Percentiles rank a stretch among this genome's conserved stretches.
phyloP scores from a whole-genome alignment of 2,329 filamentous ascomycete species.

The Sporothrix dimorphospora region DNA sequence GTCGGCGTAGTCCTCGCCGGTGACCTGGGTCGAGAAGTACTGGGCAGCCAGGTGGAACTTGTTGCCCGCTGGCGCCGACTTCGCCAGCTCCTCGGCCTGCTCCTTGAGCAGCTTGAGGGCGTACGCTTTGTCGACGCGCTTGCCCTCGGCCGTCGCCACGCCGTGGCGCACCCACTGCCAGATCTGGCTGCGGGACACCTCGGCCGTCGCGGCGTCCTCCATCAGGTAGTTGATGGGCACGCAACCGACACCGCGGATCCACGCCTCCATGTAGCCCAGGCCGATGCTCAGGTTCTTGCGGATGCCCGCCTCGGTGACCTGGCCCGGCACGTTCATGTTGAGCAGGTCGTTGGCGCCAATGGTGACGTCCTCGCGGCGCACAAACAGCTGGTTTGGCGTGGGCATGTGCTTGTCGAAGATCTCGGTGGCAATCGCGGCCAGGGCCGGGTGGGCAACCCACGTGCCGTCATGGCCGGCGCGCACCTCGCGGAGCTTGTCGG shows the following conservation, averaged over 20 bases:
- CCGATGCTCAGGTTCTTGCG: slow-evolving; percentile 97
- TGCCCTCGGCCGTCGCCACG: slow-evolving; percentile 80
- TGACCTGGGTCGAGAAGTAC: slow-evolving; percentile 92
- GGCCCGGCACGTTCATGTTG: slow-evolving; percentile 96
- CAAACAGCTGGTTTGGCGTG: slow-evolving; percentile 92
- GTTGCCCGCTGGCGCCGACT: slow-evolving; percentile 81
- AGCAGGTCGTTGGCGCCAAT: slow-evolving; percentile 88
- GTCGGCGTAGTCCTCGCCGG: slow-evolving; percentile 95
- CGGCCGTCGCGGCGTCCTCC: slow-evolving; percentile 95
- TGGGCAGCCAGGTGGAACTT: slow-evolving; percentile 89
- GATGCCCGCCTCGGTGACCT: slow-evolving; percentile 91
- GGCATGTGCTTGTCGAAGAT: slow-evolving; percentile 99
- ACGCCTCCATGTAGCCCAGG: slow-evolving; percentile 97
- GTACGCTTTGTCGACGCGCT: slow-evolving; percentile 91
- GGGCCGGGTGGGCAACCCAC: slow-evolving; percentile 95
- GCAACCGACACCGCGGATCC: slow-evolving; percentile 91
- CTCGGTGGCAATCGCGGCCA: slow-evolving; percentile 84
- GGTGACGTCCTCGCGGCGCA: slow-evolving; percentile 85
- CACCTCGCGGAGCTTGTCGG: slow-evolving; percentile 95
- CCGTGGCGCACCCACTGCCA: slow-evolving; percentile 90
- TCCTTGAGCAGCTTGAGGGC: slow-evolving; percentile 85
- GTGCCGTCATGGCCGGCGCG: slow-evolving; percentile 94
- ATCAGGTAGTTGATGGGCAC: slow-evolving; percentile 63
- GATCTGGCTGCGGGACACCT: slow-evolving; percentile 90
- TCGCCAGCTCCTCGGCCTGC: slow-evolving; percentile 73